Base-by-base conservation (phyloP, 768 basidiomycete genomes). In the Gautieria morchelliformis region DNA sequence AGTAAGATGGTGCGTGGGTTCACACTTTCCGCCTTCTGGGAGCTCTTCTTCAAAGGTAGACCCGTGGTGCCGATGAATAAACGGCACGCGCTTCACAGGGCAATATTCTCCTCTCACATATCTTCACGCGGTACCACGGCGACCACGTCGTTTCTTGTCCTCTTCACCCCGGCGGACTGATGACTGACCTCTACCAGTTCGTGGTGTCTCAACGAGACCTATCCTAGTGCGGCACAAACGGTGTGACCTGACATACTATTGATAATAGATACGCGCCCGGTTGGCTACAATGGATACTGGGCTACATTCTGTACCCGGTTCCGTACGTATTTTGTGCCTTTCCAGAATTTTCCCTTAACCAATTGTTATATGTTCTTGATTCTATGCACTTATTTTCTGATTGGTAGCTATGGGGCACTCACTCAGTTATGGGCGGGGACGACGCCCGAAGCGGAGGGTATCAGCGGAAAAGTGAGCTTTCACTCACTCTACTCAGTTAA, bases 101-200 rank as follows among this genome's bases (percentile, higher is more conserved):
- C 73, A 57, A 61, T 74, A 8, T 59, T 76, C 5, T 60, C 74
- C 37, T 63, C 75, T 7, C 62, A 63, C 37, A 37, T 37, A 74
- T 76, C 59, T 65, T 77, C 8, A 71, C 71, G 1, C 61, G 72
- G 9, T 63, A 75, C 33, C 76, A 76, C 55, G 71, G 69, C 0
- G 68, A 70, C 48, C 55, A 72, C 44, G 65, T 78, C 24, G 65
- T 75, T 0, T 76, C 75, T 0, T 71, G 65, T 12, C 67, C 78
- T 27, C 33, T 74, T 14, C 72, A 80, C 60, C 79, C 79, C 2
- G 80, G 80, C 53, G 67, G 68, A 50, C 41, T 71, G 14, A 60
- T 55, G 17, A 67, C 70, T 7, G 60, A 67, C 11, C 53, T 73
- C 8, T 61, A 64, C 40, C 62, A 45, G 53, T 55, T 22, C 37